Conservation (phyloP, 495 filamentous ascomycete genomes). For the Daldinia childiae region DNA sequence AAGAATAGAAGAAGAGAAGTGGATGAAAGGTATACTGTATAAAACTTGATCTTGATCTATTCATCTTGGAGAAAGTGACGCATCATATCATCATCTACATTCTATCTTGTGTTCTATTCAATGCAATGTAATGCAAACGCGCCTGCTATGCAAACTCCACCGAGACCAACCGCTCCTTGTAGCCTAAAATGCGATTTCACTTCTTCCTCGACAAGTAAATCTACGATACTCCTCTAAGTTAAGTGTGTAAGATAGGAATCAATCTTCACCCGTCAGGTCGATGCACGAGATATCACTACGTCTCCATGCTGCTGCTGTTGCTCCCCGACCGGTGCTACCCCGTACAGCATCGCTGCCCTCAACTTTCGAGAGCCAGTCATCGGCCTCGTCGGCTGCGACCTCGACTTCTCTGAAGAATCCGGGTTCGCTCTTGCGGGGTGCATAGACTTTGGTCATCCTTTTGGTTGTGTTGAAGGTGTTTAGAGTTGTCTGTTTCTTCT, state of each 20-base stretch:
- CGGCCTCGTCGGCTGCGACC: conserved; percentile 44
- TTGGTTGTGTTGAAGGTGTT: conserved; percentile 23
- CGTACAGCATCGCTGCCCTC: background rate
- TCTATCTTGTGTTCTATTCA: conserved; percentile 6
- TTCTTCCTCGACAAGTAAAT: too few species aligned
- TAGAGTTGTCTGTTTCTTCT: conserved; percentile 28
- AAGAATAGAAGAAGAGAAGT: too few species aligned
- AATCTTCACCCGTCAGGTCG: conserved; percentile 54
- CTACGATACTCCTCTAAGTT: too few species aligned
- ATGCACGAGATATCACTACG: conserved; percentile 51
- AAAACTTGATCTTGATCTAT: too few species aligned
- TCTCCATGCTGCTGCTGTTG: conserved; percentile 40
- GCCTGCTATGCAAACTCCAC: background rate
- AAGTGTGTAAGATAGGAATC: background rate
- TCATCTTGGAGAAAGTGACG: too few species aligned
- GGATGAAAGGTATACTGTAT: too few species aligned
- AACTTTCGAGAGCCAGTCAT: conserved; percentile 3
- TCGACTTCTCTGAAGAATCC: conserved; percentile 51
- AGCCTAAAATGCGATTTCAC: background rate
- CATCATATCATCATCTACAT: background rate
- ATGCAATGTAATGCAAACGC: background rate
- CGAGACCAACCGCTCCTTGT: background rate
- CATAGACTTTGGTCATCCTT: conserved; percentile 40
- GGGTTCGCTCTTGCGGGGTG: conserved; percentile 44
- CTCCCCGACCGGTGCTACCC: background rate